Evolutionary conservation across 352 stramenopile genomes (phyloP), one percentile per base, ranked within the genome.

Genomic region (Phytophthora cactorum): DNA sequence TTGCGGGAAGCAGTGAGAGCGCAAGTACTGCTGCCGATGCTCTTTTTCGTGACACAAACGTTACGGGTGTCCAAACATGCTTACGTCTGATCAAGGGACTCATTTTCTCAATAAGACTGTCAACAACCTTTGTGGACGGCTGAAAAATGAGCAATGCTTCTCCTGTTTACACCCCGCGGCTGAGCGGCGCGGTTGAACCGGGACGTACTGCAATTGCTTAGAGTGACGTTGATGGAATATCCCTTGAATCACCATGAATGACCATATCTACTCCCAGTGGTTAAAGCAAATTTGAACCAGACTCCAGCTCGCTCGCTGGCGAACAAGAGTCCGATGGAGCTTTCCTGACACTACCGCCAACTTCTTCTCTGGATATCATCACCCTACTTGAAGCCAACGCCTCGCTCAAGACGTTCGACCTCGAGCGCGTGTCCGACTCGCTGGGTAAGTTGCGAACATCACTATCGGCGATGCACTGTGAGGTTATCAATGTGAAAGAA

Each of bases 101-200:
- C 61, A 75, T 71, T 72, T n/a, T 25, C 28, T 25, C 4, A 75
- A 71, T 39, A 44, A 71, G 29, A 43, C 29, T 17, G 43, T 71
- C 7, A 61, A 52, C 14, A 28, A 63, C 38, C 8, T 68, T 11
- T 41, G 32, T 14, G 39, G 39, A 10, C 43, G 56, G 2, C 11
- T 68, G 10, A 51, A 63, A 14, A 28, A 32, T 0, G 27, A 68
- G 43, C 56, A 60, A 5, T 7, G 32, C 3, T 22, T 22, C 17
- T 22, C 17, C 17, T 22, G 17, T 22, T 61, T 72, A 72, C 22
- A 15, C 44, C 0, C 56, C 68, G 12, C 72, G 56, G 62, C 1
- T 72, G 12, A 70, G 65, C 10, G 62, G 52, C 2, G 61, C 62
- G 1, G 39, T 75, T 68, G 4, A 76, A 76, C n/a, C 50, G 49